phyloP scores from a whole-genome alignment of 176 grass and related monocot species.

The Avena eriantha region DNA sequence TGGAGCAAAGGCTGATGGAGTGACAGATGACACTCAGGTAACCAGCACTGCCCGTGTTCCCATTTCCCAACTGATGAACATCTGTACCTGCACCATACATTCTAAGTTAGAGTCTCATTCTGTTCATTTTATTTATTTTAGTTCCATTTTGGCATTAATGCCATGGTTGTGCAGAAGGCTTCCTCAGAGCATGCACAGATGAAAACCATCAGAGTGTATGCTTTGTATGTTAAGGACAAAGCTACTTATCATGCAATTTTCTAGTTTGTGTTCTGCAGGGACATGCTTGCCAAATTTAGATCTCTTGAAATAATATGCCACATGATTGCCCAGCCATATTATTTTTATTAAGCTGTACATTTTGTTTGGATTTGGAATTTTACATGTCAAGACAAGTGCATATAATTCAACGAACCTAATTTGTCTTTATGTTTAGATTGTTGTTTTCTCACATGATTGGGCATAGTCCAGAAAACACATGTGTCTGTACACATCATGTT shows the following conservation, averaged over 20 bases:
- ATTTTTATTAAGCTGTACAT: not conserved
- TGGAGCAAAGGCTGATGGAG: constrained; percentile 80
- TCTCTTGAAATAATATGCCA: not conserved
- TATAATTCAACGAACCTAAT: constrained; percentile 17
- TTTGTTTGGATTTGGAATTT: not conserved
- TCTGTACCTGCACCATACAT: constrained; percentile 38
- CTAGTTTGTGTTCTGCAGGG: constrained; percentile 1
- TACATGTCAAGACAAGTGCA: not conserved
- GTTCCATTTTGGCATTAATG: not conserved
- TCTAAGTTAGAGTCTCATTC: not conserved
- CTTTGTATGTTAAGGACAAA: not conserved
- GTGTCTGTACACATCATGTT: constrained; percentile 13
- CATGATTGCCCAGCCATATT: not conserved
- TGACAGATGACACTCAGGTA: constrained; percentile 92
- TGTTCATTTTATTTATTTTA: not conserved
- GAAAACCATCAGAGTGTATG: not conserved
- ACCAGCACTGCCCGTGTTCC: constrained; percentile 32
- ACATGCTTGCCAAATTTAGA: not conserved
- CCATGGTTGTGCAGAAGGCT: not conserved
- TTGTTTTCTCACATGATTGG: constrained; percentile 37
- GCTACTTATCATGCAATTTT: constrained; percentile 1
- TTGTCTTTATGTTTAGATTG: constrained; percentile 28
- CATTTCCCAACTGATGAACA: constrained; percentile 2
- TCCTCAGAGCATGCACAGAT: not conserved
- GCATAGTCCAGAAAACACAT: constrained; percentile 6